Evolutionary conservation across 441 rosid genomes (phyloP).

Genomic region (Sinapis alba): DNA sequence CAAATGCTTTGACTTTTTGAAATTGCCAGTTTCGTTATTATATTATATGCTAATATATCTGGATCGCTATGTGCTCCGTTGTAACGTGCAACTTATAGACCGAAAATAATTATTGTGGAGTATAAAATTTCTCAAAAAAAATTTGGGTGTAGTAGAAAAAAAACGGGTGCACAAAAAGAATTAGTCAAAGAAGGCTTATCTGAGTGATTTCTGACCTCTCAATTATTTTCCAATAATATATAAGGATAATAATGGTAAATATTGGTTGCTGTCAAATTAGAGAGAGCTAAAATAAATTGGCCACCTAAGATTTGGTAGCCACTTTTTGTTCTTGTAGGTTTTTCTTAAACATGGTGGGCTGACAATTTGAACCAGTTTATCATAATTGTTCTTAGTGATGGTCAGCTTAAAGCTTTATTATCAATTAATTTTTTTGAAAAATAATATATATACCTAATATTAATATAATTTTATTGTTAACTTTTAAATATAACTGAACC

Average conservation of each 20-base stretch:
- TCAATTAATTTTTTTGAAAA: too few relatives aligned
- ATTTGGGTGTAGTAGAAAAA: too few relatives aligned
- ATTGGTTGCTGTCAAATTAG: neutral
- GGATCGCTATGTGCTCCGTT: neutral
- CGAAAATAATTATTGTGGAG: neutral
- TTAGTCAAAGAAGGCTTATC: neutral
- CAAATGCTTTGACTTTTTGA: neutral
- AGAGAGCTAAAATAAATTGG: slow-evolving; percentile 1
- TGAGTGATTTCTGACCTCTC: neutral
- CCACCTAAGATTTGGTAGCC: neutral
- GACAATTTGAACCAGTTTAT: neutral
- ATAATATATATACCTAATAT: neutral
- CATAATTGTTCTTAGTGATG: neutral
- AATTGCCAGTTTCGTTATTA: neutral
- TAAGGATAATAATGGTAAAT: neutral
- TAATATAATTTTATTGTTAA: neutral
- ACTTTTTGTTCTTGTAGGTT: neutral
- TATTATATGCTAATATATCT: neutral
- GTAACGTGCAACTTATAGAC: neutral
- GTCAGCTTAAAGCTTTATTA: neutral
- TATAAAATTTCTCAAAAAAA: too few relatives aligned
- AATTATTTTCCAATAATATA: neutral
- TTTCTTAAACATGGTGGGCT: neutral
- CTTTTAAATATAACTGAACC: neutral
- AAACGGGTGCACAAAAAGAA: neutral